Evolutionary conservation across 2,329 filamentous ascomycete species (phyloP).

Genomic region (Aciculosporium take): DNA sequence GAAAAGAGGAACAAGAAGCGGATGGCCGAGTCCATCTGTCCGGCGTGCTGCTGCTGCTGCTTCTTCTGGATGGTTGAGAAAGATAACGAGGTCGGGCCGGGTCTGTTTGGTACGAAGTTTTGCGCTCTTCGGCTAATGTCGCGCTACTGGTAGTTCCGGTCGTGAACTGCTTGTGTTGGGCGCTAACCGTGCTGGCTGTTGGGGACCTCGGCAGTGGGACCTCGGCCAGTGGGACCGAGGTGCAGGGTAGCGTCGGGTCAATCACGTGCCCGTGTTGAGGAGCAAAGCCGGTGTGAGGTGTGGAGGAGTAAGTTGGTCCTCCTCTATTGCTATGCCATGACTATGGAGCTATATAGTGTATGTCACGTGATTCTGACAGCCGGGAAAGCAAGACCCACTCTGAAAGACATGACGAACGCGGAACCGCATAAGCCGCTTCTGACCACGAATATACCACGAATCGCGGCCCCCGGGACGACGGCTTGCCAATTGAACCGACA

Average conservation of each 20-base stretch:
- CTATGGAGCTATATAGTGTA: too few relatives aligned
- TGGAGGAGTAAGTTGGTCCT: too few relatives aligned
- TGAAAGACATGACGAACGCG: constrained; percentile 5
- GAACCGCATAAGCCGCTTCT: constrained; percentile 3
- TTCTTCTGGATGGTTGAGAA: background rate
- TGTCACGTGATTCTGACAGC: too few relatives aligned
- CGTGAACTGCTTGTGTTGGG: too few relatives aligned
- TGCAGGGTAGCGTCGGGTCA: constrained; percentile 4
- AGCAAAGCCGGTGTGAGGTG: too few relatives aligned
- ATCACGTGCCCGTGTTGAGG: constrained; percentile 7
- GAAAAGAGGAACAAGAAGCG: background rate
- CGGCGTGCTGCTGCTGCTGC: background rate
- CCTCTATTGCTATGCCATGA: too few relatives aligned
- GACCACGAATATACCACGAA: constrained; percentile 13
- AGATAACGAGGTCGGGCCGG: too few relatives aligned
- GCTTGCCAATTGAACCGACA: constrained; percentile 29
- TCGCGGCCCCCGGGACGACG: constrained; percentile 7
- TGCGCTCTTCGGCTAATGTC: too few relatives aligned
- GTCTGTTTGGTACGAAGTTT: background rate
- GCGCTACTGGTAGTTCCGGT: too few relatives aligned
- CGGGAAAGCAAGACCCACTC: constrained; percentile 6
- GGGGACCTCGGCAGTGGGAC: background rate
- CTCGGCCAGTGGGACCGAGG: too few relatives aligned
- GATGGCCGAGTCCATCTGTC: background rate
- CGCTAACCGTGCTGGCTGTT: too few relatives aligned